Percentiles rank a stretch among this genome's conserved stretches.
phyloP scores from a whole-genome alignment of 2,329 filamentous ascomycete species.

The Fusarium compactum region DNA sequence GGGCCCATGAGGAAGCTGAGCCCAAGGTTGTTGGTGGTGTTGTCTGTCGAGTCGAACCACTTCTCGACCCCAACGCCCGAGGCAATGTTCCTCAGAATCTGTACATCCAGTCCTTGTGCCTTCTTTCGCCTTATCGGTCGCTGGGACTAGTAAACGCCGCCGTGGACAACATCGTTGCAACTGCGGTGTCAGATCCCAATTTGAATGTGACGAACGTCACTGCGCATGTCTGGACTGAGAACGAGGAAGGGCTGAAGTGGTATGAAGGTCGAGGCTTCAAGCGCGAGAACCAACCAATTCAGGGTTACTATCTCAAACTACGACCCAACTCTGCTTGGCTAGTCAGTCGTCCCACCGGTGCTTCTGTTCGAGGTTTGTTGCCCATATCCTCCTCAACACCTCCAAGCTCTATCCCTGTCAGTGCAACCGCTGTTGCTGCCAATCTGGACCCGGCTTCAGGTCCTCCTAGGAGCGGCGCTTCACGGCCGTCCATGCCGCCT shows the following conservation, averaged over 20 bases:
- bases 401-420: slow-evolving; percentile 34
- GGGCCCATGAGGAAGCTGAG: slow-evolving; percentile 58
- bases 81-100: slow-evolving; percentile 58
- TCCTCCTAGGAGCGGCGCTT: slow-evolving; percentile 38
- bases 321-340: slow-evolving; percentile 72
- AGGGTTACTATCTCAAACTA: slow-evolving; percentile 72
- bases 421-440: slow-evolving; percentile 50
- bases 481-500: slow-evolving; percentile 42
- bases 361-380: slow-evolving; percentile 42
- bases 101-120: slow-evolving; percentile 73
- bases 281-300: slow-evolving; percentile 60
- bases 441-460: slow-evolving; percentile 49
- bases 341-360: slow-evolving; percentile 60
- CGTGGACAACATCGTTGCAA: slow-evolving; percentile 64
- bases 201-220: slow-evolving; percentile 62
- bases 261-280: slow-evolving; percentile 70
- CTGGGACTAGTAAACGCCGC: slow-evolving; percentile 70
- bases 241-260: slow-evolving; percentile 72
- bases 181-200: slow-evolving; percentile 51
- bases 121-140: slow-evolving; percentile 72
- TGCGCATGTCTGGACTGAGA: slow-evolving; percentile 77
- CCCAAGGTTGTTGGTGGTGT: slow-evolving; percentile 71
- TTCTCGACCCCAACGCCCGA: slow-evolving; percentile 28
- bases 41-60: slow-evolving; percentile 69
- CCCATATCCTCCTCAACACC: slow-evolving; percentile 37